Percentiles rank a stretch among this genome's conserved stretches.
Conservation (phyloP, 306 rosid species). For the Carpinus viminea region DNA sequence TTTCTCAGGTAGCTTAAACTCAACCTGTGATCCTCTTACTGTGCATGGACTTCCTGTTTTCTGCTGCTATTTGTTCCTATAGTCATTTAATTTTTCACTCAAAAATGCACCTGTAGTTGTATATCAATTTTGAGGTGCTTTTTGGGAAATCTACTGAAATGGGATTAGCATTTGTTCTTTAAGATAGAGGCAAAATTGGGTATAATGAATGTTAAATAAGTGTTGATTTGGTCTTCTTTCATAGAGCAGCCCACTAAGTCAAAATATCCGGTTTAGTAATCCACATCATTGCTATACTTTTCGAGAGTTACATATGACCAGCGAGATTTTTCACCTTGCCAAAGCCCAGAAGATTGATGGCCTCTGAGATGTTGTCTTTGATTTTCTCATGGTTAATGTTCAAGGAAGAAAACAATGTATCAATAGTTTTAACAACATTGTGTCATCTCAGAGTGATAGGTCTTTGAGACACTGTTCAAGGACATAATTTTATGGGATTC, state of each 20-base stretch:
- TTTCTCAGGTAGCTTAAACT: conserved; percentile 58
- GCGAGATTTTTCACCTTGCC: neutral
- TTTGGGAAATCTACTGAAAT: neutral
- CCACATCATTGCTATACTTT: neutral
- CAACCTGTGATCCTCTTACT: neutral
- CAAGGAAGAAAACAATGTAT: neutral
- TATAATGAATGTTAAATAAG: neutral
- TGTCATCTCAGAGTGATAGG: neutral
- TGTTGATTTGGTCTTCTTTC: neutral
- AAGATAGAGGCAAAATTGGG: neutral
- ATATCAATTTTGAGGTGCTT: neutral
- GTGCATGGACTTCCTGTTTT: neutral
- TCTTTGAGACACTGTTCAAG: neutral
- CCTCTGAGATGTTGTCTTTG: neutral
- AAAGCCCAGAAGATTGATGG: neutral
- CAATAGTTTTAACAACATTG: neutral
- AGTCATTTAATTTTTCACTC: neutral
- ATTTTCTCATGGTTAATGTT: neutral
- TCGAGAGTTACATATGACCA: neutral
- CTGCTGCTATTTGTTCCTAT: neutral
- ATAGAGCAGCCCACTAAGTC: neutral
- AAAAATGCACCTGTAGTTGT: neutral
- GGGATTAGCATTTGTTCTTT: neutral
- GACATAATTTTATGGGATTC: neutral
- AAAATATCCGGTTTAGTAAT: neutral